A percentile compares a stretch with the other conserved stretches of the same genome.
phyloP scores from a whole-genome alignment of 2,329 filamentous ascomycete genomes.

The Emergomyces orientalis region DNA sequence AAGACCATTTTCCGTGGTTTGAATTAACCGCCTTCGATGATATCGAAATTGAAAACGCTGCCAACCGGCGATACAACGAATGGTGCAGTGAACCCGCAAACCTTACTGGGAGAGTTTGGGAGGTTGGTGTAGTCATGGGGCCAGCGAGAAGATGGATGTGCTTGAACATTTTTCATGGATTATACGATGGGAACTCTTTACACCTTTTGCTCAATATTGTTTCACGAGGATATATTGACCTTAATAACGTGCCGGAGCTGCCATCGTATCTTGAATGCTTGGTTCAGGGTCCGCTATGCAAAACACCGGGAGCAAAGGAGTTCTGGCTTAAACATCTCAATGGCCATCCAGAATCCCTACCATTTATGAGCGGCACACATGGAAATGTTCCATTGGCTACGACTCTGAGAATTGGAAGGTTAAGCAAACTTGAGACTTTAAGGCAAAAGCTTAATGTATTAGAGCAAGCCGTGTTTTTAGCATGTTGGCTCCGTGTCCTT shows the following conservation, averaged over 20 bases:
- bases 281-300: conserved; percentile 57
- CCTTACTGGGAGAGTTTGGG: conserved; percentile 29
- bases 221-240: conserved; percentile 41
- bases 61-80: conserved; percentile 30
- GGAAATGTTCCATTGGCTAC: conserved; percentile 16
- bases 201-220: conserved; percentile 56
- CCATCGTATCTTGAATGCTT: conserved; percentile 59
- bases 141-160: conserved; percentile 37
- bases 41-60: conserved; percentile 24
- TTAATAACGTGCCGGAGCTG: conserved; percentile 23
- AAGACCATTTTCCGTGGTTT: conserved; percentile 38
- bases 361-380: conserved; percentile 18
- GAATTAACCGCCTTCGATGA: conserved; percentile 25
- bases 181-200: conserved; percentile 80
- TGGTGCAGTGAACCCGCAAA: conserved; percentile 50
- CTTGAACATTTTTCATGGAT: conserved; percentile 69
- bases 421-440: conserved; percentile 42
- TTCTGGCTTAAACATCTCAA: conserved; percentile 61
- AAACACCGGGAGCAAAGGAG: conserved; percentile 37
- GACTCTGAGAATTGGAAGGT: conserved; percentile 22
- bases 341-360: conserved; percentile 24
- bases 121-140: conserved; percentile 24
- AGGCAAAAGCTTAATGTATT: conserved; percentile 59
- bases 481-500: conserved; percentile 60
- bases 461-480: conserved; percentile 68